Evolutionary conservation across 192 early-diverging fungal genomes (phyloP), one percentile per base, ranked within the genome.

Genomic region (Linderina pennispora): DNA sequence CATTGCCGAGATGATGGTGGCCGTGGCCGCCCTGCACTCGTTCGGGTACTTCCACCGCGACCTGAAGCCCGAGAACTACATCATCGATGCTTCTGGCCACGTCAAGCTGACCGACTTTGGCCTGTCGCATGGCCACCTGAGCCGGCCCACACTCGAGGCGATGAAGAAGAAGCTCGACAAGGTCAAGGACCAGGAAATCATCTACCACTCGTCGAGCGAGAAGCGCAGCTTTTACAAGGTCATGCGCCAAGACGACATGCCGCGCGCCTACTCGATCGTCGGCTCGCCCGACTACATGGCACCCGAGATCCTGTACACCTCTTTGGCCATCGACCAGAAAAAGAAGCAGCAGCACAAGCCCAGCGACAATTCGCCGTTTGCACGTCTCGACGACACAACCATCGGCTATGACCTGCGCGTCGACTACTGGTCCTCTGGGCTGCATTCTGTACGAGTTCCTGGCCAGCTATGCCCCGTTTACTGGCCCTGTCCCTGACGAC

Each of bases 221-320:
- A 64, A 65, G 46, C 55, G 63, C 50, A 65, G 57, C 51, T 64
- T 65, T 28, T 61, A 58, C 62, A 58, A 53, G 50, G 47, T 22
- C 45, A 59, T 68, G 65, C 60, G 65, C 34, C 65, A 75, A 59
- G 62, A 78, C 56, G 60, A 80, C 56, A 56, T 76, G 78, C 43
- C 78, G 48, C 50, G 77, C 57, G 88, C 82, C 2, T 91, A 80
- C 53, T 88, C 87, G 0, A 79, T 93, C 36, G 92, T 94, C 7
- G 92, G 92, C 7, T 83, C 82, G 23, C 89, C 90, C 26, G 90
- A 94, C 64, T 94, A 94, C 78, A 94, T 94, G 90, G 90, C 90
- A 7, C 87, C 88, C 8, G 92, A 94, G 59, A 81, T 92, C 16
- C 71, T 94, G 23, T 71, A 58, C 43, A 75, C 75, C 11, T 69